Conservation (phyloP, 169 alveolate genomes). For the Babesia gibsoni region DNA sequence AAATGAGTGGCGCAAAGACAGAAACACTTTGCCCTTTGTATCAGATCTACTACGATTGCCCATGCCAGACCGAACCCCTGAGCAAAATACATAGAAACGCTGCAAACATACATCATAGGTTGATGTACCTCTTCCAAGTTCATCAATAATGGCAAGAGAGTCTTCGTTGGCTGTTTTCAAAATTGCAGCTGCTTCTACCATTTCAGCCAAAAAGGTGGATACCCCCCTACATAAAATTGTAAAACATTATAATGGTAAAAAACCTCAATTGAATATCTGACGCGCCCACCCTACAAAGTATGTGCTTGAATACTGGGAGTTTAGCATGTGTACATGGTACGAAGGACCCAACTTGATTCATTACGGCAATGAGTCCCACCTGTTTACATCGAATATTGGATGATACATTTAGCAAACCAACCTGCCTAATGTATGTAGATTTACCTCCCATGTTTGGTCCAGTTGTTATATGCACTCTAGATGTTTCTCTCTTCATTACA, state of each 20-base stretch:
- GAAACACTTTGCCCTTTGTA: conserved; percentile 85
- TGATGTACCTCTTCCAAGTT: conserved; percentile 97
- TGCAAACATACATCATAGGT: conserved; percentile 79
- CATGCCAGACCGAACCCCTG: conserved; percentile 96
- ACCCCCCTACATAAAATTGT: conserved; percentile 80
- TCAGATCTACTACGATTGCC: conserved; percentile 92
- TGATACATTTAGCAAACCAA: neutral
- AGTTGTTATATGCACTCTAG: conserved; percentile 89
- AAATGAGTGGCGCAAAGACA: conserved; percentile 98
- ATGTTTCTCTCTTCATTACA: conserved; percentile 71
- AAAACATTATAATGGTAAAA: neutral
- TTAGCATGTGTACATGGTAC: conserved; percentile 91
- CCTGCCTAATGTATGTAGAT: conserved; percentile 92
- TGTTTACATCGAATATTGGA: neutral
- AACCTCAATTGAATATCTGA: conserved; percentile 86
- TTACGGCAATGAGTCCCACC: conserved; percentile 69
- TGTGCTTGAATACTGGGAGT: conserved; percentile 89
- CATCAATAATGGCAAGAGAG: conserved; percentile 93
- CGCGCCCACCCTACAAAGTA: conserved; percentile 97
- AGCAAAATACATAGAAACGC: neutral
- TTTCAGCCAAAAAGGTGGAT: conserved; percentile 96
- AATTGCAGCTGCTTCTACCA: conserved; percentile 94
- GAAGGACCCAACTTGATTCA: conserved; percentile 93
- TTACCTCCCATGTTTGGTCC: conserved; percentile 99
- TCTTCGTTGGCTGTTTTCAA: conserved; percentile 88